A percentile compares a stretch with the other conserved stretches of the same genome.
These are phyloP conservation scores for Garcia nutans DNA, from an alignment of 345 rosid species.

Conservation along the genomic window DNA sequence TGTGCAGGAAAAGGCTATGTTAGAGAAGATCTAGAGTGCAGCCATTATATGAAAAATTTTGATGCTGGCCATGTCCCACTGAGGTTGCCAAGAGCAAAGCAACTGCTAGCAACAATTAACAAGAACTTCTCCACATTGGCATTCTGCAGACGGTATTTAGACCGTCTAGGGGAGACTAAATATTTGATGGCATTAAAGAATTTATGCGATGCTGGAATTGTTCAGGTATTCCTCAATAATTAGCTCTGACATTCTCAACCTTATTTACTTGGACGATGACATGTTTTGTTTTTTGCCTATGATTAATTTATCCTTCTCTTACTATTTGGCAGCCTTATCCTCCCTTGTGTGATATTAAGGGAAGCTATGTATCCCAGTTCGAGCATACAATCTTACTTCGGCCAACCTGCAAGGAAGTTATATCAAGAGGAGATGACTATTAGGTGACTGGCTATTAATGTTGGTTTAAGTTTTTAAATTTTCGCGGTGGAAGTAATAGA, in stretches of 20 bases:
- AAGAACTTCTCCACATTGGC: conserved; percentile 92
- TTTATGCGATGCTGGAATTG: conserved; percentile 79
- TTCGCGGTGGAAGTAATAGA: not conserved
- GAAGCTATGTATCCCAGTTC: conserved; percentile 90
- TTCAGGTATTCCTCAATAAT: conserved; percentile 55
- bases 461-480: not conserved
- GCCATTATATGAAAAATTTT: conserved; percentile 90
- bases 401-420: conserved; percentile 95
- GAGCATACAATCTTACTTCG: conserved; percentile 91
- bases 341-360: conserved; percentile 81
- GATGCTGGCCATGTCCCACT: conserved; percentile 76
- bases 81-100: conserved; percentile 91
- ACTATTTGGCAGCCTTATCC: conserved; percentile 69
- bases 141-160: conserved; percentile 89
- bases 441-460: conserved; percentile 7
- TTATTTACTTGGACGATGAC: not conserved
- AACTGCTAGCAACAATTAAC: conserved; percentile 85
- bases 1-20: conserved; percentile 83
- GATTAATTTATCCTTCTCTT: not conserved
- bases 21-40: conserved; percentile 90
- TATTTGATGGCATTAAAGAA: conserved; percentile 94
- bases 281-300: no score
- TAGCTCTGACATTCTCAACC: not conserved
- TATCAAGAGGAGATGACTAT: conserved; percentile 86
- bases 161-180: conserved; percentile 88